phyloP scores from a whole-genome alignment of 1,139 yeast genomes.

The Yamadazyma songkhlaensis region DNA sequence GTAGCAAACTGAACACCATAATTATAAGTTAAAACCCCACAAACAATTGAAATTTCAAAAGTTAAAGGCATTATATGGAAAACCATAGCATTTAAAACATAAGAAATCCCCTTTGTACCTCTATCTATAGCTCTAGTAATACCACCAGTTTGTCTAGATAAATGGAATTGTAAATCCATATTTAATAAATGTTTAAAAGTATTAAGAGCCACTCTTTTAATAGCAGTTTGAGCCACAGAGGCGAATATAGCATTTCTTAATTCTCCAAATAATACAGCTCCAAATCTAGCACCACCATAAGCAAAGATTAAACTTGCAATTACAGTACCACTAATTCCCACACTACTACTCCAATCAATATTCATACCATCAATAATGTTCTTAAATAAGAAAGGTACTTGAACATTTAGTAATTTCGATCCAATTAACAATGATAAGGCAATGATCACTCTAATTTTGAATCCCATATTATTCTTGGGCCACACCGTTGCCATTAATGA shows the following conservation, averaged over 20 bases:
- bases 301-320: conserved; percentile 78
- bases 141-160: conserved; percentile 93
- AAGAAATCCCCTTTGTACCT: conserved; percentile 96
- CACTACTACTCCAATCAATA: conserved; percentile 71
- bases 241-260: conserved; percentile 94
- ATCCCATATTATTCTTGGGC: conserved; percentile 78
- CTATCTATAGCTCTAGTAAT: conserved; percentile 93
- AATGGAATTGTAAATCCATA: conserved; percentile 86
- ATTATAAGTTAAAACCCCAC: conserved; percentile 90
- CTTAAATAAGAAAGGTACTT: conserved; percentile 94
- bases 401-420: conserved; percentile 84
- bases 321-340: conserved; percentile 59
- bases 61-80: conserved; percentile 93
- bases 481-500: conserved; percentile 76
- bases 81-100: conserved; percentile 91
- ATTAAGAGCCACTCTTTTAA: conserved; percentile 82
- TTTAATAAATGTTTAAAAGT: conserved; percentile 81
- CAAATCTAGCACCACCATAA: conserved; percentile 92
- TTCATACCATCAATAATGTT: conserved; percentile 90
- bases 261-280: conserved; percentile 92
- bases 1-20: conserved; percentile 89
- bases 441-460: conserved; percentile 69
- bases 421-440: conserved; percentile 73
- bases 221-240: conserved; percentile 92
- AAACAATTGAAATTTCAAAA: conserved; percentile 87